phyloP scores from a whole-genome alignment of 2,329 filamentous ascomycete genomes.

The Diaporthe sp. region DNA sequence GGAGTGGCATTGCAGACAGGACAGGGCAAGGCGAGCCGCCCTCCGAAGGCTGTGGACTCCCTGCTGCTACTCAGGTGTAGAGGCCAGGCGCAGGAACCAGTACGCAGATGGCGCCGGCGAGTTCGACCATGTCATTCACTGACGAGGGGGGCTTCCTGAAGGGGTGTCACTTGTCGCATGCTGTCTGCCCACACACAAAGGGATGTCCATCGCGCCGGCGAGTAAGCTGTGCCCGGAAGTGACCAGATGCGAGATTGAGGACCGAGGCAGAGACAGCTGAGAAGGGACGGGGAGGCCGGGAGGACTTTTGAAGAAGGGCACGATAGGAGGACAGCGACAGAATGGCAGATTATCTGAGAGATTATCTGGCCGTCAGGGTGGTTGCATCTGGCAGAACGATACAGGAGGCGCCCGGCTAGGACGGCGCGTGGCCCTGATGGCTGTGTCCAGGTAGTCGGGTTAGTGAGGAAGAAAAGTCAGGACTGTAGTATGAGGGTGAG shows the following conservation, averaged over 20 bases:
- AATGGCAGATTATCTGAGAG: not conserved
- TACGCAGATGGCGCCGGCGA: not conserved
- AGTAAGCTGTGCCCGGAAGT: not conserved
- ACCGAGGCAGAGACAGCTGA: conserved; percentile 12
- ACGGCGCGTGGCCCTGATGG: not conserved
- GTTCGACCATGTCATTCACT: not conserved
- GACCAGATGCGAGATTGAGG: not conserved
- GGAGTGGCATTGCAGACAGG: conserved; percentile 4
- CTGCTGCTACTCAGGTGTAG: not conserved
- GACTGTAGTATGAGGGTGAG: not conserved
- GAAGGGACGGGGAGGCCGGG: conserved; percentile 1
- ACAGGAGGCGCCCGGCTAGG: conserved; percentile 16
- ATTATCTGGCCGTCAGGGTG: not conserved
- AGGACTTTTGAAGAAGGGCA: not conserved
- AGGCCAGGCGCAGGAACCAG: not conserved
- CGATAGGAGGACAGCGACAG: conserved; percentile 13
- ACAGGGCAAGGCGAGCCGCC: conserved; percentile 6
- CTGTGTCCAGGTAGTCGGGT: not conserved
- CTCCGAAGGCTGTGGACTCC: conserved; percentile 2
- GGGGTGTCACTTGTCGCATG: not conserved
- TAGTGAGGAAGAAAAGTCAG: not conserved
- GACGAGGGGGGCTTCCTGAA: not conserved
- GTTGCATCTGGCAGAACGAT: conserved; percentile 9
- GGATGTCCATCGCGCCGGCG: not conserved
- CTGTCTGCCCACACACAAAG: not conserved